Evolutionary conservation across 2,329 filamentous ascomycete genomes (phyloP).

Genomic region (Paramyrothecium roridum): DNA sequence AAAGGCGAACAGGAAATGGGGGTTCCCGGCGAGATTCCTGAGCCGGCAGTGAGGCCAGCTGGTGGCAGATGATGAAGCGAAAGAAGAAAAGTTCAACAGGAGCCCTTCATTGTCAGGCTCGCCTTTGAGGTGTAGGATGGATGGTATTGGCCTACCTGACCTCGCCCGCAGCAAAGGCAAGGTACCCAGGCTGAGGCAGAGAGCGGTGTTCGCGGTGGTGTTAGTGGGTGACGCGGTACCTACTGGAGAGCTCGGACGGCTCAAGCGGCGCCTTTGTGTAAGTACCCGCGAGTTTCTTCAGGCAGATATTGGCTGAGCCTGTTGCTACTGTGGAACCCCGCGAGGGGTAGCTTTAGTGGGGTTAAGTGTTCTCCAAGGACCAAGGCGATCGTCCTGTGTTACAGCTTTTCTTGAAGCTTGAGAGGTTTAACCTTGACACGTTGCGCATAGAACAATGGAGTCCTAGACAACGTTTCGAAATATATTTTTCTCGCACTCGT

Average conservation of each 20-base stretch:
- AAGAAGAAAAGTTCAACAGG: neutral
- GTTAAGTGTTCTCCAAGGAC: neutral
- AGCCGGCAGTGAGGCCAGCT: neutral
- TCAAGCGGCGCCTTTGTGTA: neutral
- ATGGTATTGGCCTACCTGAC: neutral
- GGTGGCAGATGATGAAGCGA: neutral
- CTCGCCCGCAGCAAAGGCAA: neutral
- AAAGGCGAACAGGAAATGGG: neutral
- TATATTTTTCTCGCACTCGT: too few relatives aligned
- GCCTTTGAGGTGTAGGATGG: neutral
- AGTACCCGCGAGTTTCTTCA: slow-evolving; percentile 13
- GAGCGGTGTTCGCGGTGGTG: neutral
- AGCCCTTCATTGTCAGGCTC: neutral
- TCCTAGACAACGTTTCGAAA: too few relatives aligned
- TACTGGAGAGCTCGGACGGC: too few relatives aligned
- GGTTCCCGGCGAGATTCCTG: neutral
- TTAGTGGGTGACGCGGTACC: slow-evolving; percentile 1
- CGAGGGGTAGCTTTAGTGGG: slow-evolving; percentile 12
- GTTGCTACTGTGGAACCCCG: slow-evolving; percentile 33
- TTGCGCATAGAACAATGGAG: too few relatives aligned
- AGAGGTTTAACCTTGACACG: too few relatives aligned
- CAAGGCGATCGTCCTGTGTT: too few relatives aligned
- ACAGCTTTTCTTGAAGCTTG: too few relatives aligned
- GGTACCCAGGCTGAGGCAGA: neutral
- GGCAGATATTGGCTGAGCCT: slow-evolving; percentile 27